Percentiles rank a stretch among this genome's conserved stretches.
Conservation (phyloP, 2,329 filamentous ascomycete species). For the Fusarium piperis region DNA sequence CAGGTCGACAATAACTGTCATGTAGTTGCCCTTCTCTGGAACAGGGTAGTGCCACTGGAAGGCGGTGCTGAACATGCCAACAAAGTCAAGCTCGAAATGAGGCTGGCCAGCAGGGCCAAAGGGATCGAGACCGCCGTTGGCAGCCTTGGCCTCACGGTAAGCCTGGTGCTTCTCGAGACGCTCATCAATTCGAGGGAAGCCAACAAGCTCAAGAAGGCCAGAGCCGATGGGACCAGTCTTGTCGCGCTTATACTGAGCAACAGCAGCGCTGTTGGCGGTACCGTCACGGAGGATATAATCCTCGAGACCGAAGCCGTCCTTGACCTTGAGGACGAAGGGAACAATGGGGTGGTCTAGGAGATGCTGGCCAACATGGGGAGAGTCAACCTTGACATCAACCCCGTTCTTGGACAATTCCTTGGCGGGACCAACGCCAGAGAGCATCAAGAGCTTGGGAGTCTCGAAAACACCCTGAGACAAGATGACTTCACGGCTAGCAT, state of each 20-base stretch:
- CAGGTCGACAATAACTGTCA: slow-evolving; percentile 65
- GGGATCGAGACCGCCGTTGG: slow-evolving; percentile 59
- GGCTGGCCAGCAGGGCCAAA: slow-evolving; percentile 67
- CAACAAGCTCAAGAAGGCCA: slow-evolving; percentile 61
- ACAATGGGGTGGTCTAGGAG: slow-evolving; percentile 63
- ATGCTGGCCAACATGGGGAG: slow-evolving; percentile 71
- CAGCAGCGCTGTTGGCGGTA: slow-evolving; percentile 46
- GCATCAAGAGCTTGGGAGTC: slow-evolving; percentile 71
- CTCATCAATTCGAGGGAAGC: slow-evolving; percentile 67
- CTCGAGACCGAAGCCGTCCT: slow-evolving; percentile 53
- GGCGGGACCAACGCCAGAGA: slow-evolving; percentile 68
- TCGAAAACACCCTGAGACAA: slow-evolving; percentile 66
- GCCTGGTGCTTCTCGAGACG: slow-evolving; percentile 58
- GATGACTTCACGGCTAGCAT: slow-evolving; percentile 59
- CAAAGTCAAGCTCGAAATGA: slow-evolving; percentile 71
- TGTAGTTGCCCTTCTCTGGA: slow-evolving; percentile 57
- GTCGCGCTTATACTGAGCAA: slow-evolving; percentile 34
- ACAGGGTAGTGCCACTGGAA: slow-evolving; percentile 60
- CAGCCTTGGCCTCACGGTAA: slow-evolving; percentile 56
- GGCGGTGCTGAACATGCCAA: slow-evolving; percentile 63
- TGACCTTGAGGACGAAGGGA: slow-evolving; percentile 38
- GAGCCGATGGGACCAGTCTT: slow-evolving; percentile 52
- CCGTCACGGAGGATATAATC: slow-evolving; percentile 52
- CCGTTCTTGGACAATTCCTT: slow-evolving; percentile 60
- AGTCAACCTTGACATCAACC: slow-evolving; percentile 64